Evolutionary conservation across 305 asterid species (phyloP).

Genomic region (Rubia peregrina): DNA sequence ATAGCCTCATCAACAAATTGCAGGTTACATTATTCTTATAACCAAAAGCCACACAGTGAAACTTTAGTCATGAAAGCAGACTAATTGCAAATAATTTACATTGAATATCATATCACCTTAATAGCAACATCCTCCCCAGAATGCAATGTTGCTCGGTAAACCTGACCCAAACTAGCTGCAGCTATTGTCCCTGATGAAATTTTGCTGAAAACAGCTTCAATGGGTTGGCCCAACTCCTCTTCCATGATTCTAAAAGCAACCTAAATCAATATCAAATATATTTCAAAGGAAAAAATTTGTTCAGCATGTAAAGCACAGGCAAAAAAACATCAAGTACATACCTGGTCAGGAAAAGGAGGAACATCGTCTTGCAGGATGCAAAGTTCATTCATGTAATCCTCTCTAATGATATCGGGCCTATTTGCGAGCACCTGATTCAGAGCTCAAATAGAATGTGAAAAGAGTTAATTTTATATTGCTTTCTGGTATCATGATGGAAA

Average conservation of each 20-base stretch:
- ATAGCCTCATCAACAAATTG: neutral
- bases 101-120: slow-evolving; percentile 46
- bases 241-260: slow-evolving; percentile 95
- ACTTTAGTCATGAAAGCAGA: neutral
- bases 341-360: slow-evolving; percentile 96
- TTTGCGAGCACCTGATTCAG: slow-evolving; percentile 76
- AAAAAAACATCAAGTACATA: slow-evolving; percentile 27
- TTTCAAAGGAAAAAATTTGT: slow-evolving; percentile 23
- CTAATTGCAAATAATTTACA: slow-evolving; percentile 9
- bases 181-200: slow-evolving; percentile 93
- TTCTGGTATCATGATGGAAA: neutral
- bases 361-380: slow-evolving; percentile 99
- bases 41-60: neutral
- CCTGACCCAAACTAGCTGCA: slow-evolving; percentile 99
- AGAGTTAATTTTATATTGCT: neutral
- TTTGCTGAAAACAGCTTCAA: slow-evolving; percentile 91
- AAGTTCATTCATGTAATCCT: slow-evolving; percentile 98
- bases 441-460: neutral
- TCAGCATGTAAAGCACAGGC: slow-evolving; percentile 18
- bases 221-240: slow-evolving; percentile 96
- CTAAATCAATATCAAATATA: slow-evolving; percentile 64
- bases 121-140: slow-evolving; percentile 98
- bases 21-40: neutral
- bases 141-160: slow-evolving; percentile 93
- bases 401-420: slow-evolving; percentile 97